Evolutionary conservation across 139 green algal genomes (phyloP).

Genomic region (Spirogloea muscicola): DNA sequence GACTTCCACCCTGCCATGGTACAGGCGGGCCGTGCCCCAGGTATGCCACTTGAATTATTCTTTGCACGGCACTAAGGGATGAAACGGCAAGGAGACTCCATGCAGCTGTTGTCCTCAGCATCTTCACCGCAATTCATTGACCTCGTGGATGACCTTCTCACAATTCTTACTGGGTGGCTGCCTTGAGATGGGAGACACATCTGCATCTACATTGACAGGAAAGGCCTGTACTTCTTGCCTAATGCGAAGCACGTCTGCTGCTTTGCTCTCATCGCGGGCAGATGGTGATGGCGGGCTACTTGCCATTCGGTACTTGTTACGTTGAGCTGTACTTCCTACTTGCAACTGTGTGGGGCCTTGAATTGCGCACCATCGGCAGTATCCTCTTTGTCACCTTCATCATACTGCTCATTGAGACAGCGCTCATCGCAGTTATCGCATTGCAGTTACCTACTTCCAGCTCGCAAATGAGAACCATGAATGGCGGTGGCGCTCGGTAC

Average conservation of each 20-base stretch:
- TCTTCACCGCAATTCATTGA: too few relatives aligned
- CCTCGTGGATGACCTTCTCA: too few relatives aligned
- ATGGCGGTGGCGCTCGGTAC: constrained; percentile 65
- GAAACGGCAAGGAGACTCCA: too few relatives aligned
- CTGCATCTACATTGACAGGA: too few relatives aligned
- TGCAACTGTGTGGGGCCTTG: constrained; percentile 90
- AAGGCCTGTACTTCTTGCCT: too few relatives aligned
- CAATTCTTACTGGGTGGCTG: too few relatives aligned
- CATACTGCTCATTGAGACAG: constrained; percentile 60
- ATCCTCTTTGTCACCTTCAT: constrained; percentile 65
- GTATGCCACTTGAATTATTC: too few relatives aligned
- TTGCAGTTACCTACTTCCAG: constrained; percentile 63
- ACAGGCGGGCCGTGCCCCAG: constrained; percentile 41
- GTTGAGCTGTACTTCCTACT: constrained; percentile 74
- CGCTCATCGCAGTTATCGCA: constrained; percentile 61
- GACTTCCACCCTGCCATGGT: constrained; percentile 58
- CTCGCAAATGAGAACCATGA: constrained; percentile 56
- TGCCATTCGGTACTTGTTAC: constrained; percentile 71
- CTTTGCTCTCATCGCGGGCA: too few relatives aligned
- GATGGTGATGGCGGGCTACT: constrained; percentile 63
- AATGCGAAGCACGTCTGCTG: too few relatives aligned
- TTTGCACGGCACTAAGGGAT: too few relatives aligned
- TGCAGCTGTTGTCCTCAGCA: too few relatives aligned
- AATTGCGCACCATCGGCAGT: constrained; percentile 69
- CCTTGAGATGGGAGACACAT: too few relatives aligned